Percentiles rank a stretch among this genome's conserved stretches.
These are phyloP conservation scores for Didymella exigua DNA, from an alignment of 2,329 filamentous ascomycete species.

Conservation along the genomic window DNA sequence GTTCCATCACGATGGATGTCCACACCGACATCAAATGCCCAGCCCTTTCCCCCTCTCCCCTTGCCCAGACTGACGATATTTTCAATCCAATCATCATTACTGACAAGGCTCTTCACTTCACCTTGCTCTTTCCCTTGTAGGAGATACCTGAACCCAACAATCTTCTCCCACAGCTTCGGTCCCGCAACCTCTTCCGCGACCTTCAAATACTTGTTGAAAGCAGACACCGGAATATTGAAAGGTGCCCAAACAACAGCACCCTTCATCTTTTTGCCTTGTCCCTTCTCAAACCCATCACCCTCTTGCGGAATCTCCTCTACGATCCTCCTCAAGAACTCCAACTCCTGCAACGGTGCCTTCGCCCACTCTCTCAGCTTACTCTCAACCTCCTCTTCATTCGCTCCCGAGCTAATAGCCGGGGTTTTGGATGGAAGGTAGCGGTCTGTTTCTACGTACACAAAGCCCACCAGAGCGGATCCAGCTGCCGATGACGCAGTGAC, in stretches of 20 bases:
- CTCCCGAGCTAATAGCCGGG: slow-evolving; percentile 6
- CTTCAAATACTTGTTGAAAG: slow-evolving; percentile 69
- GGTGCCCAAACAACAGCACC: slow-evolving; percentile 89
- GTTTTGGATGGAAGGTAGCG: slow-evolving; percentile 51
- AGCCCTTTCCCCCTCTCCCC: slow-evolving; percentile 65
- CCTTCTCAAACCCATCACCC: slow-evolving; percentile 60
- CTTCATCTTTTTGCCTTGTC: slow-evolving; percentile 58
- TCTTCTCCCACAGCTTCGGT: slow-evolving; percentile 64
- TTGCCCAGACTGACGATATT: slow-evolving; percentile 65
- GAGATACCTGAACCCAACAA: slow-evolving; percentile 83
- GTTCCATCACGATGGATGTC: slow-evolving; percentile 79
- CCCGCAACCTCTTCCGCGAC: slow-evolving; percentile 67
- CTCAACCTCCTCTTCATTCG: slow-evolving; percentile 5
- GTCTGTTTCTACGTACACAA: slow-evolving; percentile 84
- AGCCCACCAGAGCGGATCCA: slow-evolving; percentile 56
- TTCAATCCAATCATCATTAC: slow-evolving; percentile 40
- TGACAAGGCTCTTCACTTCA: slow-evolving; percentile 44
- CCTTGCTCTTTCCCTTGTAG: slow-evolving; percentile 62
- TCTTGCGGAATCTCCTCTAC: slow-evolving; percentile 68
- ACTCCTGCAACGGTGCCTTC: slow-evolving; percentile 71
- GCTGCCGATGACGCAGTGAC: slow-evolving; percentile 21
- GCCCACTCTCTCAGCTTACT: slow-evolving; percentile 60
- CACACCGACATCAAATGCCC: slow-evolving; percentile 82
- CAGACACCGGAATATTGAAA: slow-evolving; percentile 66
- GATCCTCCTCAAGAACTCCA: slow-evolving; percentile 71